Evolutionary conservation across 148 eudicot genomes (phyloP), one percentile per base, ranked within the genome.

Genomic region (Beta vulgaris): DNA sequence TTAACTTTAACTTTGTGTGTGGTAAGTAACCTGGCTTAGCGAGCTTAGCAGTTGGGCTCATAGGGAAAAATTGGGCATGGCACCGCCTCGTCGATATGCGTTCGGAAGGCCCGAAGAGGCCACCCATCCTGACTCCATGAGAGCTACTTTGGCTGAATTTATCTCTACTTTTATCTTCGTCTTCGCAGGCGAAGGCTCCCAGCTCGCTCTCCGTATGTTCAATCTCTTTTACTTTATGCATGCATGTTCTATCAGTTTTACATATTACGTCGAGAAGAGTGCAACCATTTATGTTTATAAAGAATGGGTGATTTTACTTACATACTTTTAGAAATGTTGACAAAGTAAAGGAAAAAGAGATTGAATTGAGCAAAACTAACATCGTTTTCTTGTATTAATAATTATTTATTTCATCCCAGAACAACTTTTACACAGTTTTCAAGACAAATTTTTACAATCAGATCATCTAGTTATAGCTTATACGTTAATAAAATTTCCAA

Each of bases 161-260:
- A 76, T 90, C 48, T 86, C 90, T 34, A 90, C 91, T 36, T 81
- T 83, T 40, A 79, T 90, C 79, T 90, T 88, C 61, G 93, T 90
- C 65, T 90, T 86, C 54, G 91, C 88, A 1, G 94, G 86, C 61
- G 91, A 88, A 86, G 94, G 94, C 75, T 85, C 85, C 23, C 82
- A 79, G 67, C 85, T 90, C n/a, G 84, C 80, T 80, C 73, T 84
- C 9, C 57, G 81, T 83, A 76, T 51, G 79, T 29, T 13, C 32
- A 4, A 18, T 57, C 21, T 57, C 29, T 8, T 19, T 11, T 1
- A 28, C 25, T 58, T 32, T 31, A 11, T 28, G 48, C 48, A 43
- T 43, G 48, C 32, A 1, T 35, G 34, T 23, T 21, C 26, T 3
- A 0, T 6, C 6, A 0, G 3, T 26, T 32, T 23, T 39, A 9